These are phyloP conservation scores for Neofusicoccum kwambonambiense DNA, from an alignment of 2,329 filamentous ascomycete species.

Conservation along the genomic window DNA sequence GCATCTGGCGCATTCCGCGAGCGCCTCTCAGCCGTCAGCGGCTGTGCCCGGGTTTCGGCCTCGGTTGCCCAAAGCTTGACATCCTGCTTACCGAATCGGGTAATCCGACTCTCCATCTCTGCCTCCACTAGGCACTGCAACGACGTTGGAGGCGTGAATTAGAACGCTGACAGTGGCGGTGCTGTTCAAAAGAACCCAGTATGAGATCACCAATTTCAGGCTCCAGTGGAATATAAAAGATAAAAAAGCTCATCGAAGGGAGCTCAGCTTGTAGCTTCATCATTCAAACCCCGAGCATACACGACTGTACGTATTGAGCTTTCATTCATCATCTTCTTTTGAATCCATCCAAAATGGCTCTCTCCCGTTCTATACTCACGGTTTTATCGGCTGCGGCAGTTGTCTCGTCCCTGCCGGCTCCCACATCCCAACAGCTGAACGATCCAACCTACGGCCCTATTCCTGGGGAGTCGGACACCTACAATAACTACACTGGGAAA, in stretches of 20 bases:
- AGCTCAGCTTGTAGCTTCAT: neutral
- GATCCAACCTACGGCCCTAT: conserved; percentile 33
- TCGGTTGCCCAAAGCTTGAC: neutral
- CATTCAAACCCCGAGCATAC: too few relatives aligned
- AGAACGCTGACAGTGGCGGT: neutral
- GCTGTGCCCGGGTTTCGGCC: neutral
- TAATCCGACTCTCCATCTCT: neutral
- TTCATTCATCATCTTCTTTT: too few relatives aligned
- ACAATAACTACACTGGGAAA: conserved; percentile 35
- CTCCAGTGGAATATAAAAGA: neutral
- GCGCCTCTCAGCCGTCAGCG: neutral
- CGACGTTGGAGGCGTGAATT: neutral
- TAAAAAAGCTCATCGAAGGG: neutral
- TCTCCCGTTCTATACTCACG: neutral
- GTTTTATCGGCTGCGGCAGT: neutral
- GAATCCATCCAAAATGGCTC: neutral
- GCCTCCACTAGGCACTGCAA: neutral
- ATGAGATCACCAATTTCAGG: too few relatives aligned
- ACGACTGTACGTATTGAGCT: too few relatives aligned
- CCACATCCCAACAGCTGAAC: neutral
- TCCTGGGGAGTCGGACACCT: conserved; percentile 34
- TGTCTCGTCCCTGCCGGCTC: neutral
- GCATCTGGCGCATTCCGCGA: neutral
- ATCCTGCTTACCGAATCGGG: neutral
- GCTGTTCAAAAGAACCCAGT: neutral